Evolutionary conservation across 1,139 yeast species (phyloP).

Genomic region (Blastobotrys proliferans): DNA sequence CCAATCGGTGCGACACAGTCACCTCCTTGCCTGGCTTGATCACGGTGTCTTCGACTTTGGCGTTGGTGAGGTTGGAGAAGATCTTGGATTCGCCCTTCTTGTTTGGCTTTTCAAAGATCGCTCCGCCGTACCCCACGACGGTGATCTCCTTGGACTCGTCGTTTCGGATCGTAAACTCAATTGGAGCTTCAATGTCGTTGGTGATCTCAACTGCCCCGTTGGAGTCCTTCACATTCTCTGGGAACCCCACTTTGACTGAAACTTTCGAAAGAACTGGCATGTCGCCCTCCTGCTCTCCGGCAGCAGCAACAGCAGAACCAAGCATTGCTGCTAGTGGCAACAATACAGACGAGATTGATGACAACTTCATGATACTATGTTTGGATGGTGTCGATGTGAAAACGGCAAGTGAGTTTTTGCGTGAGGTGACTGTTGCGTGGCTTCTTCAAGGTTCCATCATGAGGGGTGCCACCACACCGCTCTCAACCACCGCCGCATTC

Average conservation of each 20-base stretch:
- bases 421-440: too few relatives aligned
- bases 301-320: conserved; percentile 3
- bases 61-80: conserved; percentile 60
- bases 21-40: conserved; percentile 44
- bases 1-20: conserved; percentile 26
- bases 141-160: conserved; percentile 51
- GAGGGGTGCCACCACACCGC: too few relatives aligned
- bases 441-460: too few relatives aligned
- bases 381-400: too few relatives aligned
- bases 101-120: conserved; percentile 50
- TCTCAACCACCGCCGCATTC: too few relatives aligned
- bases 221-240: conserved; percentile 1
- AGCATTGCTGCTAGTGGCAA: conserved; percentile 2
- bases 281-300: conserved; percentile 6
- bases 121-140: conserved; percentile 73
- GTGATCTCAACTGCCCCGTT: conserved; percentile 18
- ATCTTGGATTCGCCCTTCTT: conserved; percentile 36
- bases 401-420: too few relatives aligned
- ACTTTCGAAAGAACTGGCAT: conserved; percentile 5
- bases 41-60: conserved; percentile 55
- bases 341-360: too few relatives aligned
- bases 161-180: conserved; percentile 55
- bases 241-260: conserved; percentile 12
- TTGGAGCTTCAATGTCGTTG: conserved; percentile 53
- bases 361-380: too few relatives aligned